Percentiles rank a stretch among this genome's conserved stretches.
Evolutionary conservation across 495 filamentous ascomycete genomes (phyloP).

Genomic region (Penicillium waksmanii): DNA sequence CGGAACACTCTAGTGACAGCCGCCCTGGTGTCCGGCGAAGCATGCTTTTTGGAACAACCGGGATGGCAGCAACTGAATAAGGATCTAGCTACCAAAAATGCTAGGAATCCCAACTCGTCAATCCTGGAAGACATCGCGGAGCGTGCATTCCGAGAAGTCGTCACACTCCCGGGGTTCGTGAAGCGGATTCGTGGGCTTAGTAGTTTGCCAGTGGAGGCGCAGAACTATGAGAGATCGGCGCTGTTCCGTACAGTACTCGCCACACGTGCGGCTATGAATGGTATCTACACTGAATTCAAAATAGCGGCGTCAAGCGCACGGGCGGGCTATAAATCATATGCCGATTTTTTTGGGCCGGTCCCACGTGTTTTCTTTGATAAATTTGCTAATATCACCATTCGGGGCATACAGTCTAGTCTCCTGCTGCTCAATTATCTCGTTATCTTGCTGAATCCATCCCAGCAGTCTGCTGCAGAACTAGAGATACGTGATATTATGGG

Average conservation of each 20-base stretch:
- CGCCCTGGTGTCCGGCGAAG: conserved; percentile 28
- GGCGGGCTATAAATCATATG: conserved; percentile 20
- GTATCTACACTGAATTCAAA: conserved; percentile 32
- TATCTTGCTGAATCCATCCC: conserved; percentile 27
- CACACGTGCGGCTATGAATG: conserved; percentile 28
- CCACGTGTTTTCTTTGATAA: conserved; percentile 32
- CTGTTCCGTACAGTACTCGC: conserved; percentile 27
- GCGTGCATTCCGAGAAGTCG: conserved; percentile 31
- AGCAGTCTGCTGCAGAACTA: conserved; percentile 20
- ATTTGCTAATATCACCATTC: conserved; percentile 26
- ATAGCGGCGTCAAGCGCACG: conserved; percentile 29
- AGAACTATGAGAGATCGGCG: conserved; percentile 12
- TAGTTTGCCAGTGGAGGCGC: conserved; percentile 5
- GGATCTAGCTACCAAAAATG: conserved; percentile 31
- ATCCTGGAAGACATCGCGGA: conserved; percentile 35
- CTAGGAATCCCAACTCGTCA: conserved; percentile 32
- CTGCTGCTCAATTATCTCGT: conserved; percentile 32
- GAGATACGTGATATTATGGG: conserved; percentile 20
- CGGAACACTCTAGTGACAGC: conserved; percentile 38
- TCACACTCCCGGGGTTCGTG: conserved; percentile 32
- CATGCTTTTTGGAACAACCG: conserved; percentile 38
- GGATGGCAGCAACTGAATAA: conserved; percentile 39
- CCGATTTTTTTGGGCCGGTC: conserved; percentile 31
- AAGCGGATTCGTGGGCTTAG: conserved; percentile 26
- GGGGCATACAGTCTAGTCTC: conserved; percentile 28